A percentile compares a stretch with the other conserved stretches of the same genome.
Conservation (phyloP, 345 rosid species). For the Microcos paniculata region DNA sequence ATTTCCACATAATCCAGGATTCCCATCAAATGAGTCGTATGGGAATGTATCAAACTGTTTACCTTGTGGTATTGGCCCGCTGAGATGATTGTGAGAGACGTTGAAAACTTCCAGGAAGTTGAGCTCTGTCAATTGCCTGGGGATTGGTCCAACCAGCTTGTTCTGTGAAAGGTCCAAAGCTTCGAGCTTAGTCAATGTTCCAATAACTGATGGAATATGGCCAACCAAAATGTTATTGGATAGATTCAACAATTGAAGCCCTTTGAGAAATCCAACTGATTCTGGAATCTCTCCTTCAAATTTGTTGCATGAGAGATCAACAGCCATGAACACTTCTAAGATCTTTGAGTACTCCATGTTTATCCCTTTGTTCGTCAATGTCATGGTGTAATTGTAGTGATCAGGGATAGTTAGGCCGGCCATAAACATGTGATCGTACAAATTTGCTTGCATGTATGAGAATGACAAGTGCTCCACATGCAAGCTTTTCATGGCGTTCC, state of each 20-base stretch:
- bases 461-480: not conserved
- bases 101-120: constrained; percentile 4
- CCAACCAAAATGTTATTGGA: constrained; percentile 4
- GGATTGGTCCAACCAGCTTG: constrained; percentile 1
- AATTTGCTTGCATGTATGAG: not conserved
- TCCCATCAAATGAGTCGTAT: not conserved
- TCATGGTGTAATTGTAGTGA: not conserved
- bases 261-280: not conserved
- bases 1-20: constrained; percentile 1
- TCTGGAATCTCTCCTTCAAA: constrained; percentile 5
- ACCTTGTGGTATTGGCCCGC: constrained; percentile 9
- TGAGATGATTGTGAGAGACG: not conserved
- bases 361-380: constrained; percentile 8
- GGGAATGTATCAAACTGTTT: constrained; percentile 1
- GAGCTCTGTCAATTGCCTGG: not conserved
- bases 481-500: not conserved
- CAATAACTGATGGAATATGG: constrained; percentile 3
- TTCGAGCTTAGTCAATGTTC: not conserved
- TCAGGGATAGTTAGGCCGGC: not conserved
- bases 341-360: constrained; percentile 3
- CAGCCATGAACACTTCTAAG: not conserved
- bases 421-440: not conserved
- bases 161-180: constrained; percentile 8
- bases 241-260: constrained; percentile 1
- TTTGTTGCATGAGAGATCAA: constrained; percentile 13